phyloP scores from a whole-genome alignment of 495 filamentous ascomycete genomes.

The Baudoinia panamericana region DNA sequence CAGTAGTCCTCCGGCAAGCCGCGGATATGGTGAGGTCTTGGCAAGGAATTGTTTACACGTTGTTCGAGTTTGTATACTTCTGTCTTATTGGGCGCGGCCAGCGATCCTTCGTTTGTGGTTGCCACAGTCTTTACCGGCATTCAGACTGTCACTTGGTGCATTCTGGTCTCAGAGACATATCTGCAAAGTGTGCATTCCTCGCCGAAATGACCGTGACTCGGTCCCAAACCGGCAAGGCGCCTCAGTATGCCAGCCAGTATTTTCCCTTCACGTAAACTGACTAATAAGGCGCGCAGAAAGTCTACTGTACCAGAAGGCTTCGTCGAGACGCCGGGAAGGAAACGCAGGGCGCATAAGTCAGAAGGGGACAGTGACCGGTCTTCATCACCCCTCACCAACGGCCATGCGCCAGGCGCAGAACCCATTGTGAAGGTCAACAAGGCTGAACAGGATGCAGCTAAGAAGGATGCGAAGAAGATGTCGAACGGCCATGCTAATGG shows the following conservation, averaged over 20 bases:
- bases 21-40: too few species aligned
- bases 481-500: slow-evolving; percentile 19
- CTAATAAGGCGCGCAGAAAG: slow-evolving; percentile 21
- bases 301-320: slow-evolving; percentile 29
- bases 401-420: slow-evolving; percentile 4
- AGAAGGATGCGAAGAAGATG: slow-evolving; percentile 3
- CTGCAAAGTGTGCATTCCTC: neutral
- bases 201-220: slow-evolving; percentile 13
- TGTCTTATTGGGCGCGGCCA: too few species aligned
- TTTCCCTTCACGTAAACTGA: neutral
- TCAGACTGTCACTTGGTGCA: too few species aligned
- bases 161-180: too few species aligned
- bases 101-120: too few species aligned
- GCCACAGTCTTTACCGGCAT: too few species aligned
- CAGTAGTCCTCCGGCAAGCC: too few species aligned
- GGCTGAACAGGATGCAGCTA: slow-evolving; percentile 9
- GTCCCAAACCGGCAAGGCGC: slow-evolving; percentile 32
- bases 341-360: slow-evolving; percentile 25
- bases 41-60: too few species aligned
- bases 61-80: too few species aligned
- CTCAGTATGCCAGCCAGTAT: slow-evolving; percentile 23
- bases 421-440: slow-evolving; percentile 9
- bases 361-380: slow-evolving; percentile 15
- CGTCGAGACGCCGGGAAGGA: slow-evolving; percentile 32
- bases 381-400: slow-evolving; percentile 15